Base-by-base conservation (phyloP, 2,329 filamentous ascomycete species). In the Samsoniella hepiali region DNA sequence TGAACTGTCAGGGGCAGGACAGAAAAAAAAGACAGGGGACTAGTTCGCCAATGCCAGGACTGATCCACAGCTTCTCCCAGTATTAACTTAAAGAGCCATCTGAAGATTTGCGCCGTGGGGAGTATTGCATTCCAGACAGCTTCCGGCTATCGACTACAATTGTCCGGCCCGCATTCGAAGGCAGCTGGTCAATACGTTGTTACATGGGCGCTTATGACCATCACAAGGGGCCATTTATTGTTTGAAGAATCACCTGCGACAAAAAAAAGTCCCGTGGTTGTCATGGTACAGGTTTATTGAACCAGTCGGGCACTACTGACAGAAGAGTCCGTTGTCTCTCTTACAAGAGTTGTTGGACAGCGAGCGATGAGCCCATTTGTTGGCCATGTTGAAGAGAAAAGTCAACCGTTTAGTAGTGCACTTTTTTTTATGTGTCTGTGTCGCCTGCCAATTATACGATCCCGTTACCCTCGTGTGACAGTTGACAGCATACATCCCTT, bases 71-170 rank as follows among this genome's bases (percentile, higher is more conserved):
- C 15, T 42, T 31, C 44, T 38, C 27, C n/a, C 45, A 2, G 13
- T 34, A 34, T n/a, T 27, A 22, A 47, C 40, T 13, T 15, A 40
- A 42, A 57, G 54, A 44, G 45, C 38, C 38, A 36, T 32, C 29
- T 27, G 45, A 49, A 11, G n/a, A 36, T 54, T 22, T 31, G 9
- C 1, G 27, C 27, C 22, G 32, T 57, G 29, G 22, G 17, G n/a
- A 5, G 32, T 50, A 59, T 59, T 59, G 58, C 58, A 60, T 60
- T 60, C 58, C 58, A 44, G 47, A 7, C 13, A 15, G 11, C 6
- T 29, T 27, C 17, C 36, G 6, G 6, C 53, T 15, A 27, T 22
- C 32, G 29, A 29, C 31, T 2, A 11, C 34, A 1, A 56, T 56
- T 56, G 53, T 29, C n/a, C 8, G 29, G 17, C 3, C 7, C 38